Conservation (phyloP, 129 eudicot species). For the Apium graveolens region DNA sequence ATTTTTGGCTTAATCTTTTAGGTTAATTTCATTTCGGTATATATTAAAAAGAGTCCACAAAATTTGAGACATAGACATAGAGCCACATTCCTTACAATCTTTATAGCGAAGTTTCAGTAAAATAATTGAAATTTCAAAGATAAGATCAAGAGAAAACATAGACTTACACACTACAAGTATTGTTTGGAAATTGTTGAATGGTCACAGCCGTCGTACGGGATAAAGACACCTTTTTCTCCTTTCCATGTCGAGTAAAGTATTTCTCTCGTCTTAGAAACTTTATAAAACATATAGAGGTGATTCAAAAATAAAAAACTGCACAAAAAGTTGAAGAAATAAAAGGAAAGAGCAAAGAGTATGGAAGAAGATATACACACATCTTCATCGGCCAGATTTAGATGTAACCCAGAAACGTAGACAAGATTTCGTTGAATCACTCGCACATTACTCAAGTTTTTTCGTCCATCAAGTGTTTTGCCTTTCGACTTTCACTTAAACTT, state of each 20-base stretch:
- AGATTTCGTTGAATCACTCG: slow-evolving; percentile 57
- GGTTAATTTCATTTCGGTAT: no score
- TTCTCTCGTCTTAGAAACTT: slow-evolving; percentile 46
- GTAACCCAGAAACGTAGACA: slow-evolving; percentile 44
- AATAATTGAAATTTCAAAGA: neutral
- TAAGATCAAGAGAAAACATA: neutral
- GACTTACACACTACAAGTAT: slow-evolving; percentile 62
- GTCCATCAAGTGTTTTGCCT: slow-evolving; percentile 36
- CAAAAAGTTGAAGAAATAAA: neutral
- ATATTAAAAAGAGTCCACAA: no score
- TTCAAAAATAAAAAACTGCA: neutral
- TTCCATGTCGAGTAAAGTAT: slow-evolving; percentile 54
- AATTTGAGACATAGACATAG: no score
- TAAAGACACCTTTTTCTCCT: slow-evolving; percentile 50
- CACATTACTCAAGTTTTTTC: slow-evolving; percentile 44
- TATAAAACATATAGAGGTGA: neutral
- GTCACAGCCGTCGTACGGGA: slow-evolving; percentile 53
- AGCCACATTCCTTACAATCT: no score
- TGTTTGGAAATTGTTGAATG: slow-evolving; percentile 49
- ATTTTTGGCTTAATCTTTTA: no score
- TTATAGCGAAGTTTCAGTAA: no score
- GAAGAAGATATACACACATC: slow-evolving; percentile 26
- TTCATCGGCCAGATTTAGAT: slow-evolving; percentile 53
- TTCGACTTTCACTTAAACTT: slow-evolving; percentile 49
- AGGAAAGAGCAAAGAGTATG: neutral